Percentiles rank a stretch among this genome's conserved stretches.
Evolutionary conservation across 768 basidiomycete genomes (phyloP).

Genomic region (Lactarius psammicola): DNA sequence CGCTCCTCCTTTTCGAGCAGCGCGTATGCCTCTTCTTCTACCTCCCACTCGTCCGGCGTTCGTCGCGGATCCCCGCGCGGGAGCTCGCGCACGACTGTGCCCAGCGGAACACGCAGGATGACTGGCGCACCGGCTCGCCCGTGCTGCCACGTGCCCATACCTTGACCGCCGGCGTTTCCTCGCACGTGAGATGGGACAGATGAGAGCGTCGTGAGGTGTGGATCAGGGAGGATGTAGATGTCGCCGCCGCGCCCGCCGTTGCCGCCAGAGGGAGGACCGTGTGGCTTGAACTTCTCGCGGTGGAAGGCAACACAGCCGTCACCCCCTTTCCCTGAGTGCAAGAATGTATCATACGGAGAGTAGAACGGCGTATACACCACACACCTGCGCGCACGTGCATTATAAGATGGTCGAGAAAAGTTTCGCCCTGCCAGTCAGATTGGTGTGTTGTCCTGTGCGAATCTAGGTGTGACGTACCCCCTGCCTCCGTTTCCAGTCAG

Average conservation of each 20-base stretch:
- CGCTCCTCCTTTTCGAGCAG: slow-evolving; percentile 49
- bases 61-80: slow-evolving; percentile 62
- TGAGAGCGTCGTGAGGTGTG: slow-evolving; percentile 74
- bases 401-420: slow-evolving; percentile 79
- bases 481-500: slow-evolving; percentile 77
- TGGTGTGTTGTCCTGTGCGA: slow-evolving; percentile 9
- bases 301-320: slow-evolving; percentile 92
- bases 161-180: slow-evolving; percentile 65
- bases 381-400: slow-evolving; percentile 76
- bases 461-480: slow-evolving; percentile 44
- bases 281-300: slow-evolving; percentile 79
- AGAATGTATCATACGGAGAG: neutral
- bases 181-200: slow-evolving; percentile 65
- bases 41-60: slow-evolving; percentile 67
- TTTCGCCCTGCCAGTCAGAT: slow-evolving; percentile 54
- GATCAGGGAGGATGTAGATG: slow-evolving; percentile 79
- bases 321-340: slow-evolving; percentile 73
- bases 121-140: slow-evolving; percentile 72
- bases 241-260: slow-evolving; percentile 88
- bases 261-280: slow-evolving; percentile 91
- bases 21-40: slow-evolving; percentile 58
- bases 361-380: neutral
- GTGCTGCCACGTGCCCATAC: slow-evolving; percentile 85
- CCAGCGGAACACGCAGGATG: slow-evolving; percentile 80
- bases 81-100: slow-evolving; percentile 84